A percentile compares a stretch with the other conserved stretches of the same genome.
These are phyloP conservation scores for Micractinium sp. DNA, from an alignment of 139 green algal species.

Conservation along the genomic window DNA sequence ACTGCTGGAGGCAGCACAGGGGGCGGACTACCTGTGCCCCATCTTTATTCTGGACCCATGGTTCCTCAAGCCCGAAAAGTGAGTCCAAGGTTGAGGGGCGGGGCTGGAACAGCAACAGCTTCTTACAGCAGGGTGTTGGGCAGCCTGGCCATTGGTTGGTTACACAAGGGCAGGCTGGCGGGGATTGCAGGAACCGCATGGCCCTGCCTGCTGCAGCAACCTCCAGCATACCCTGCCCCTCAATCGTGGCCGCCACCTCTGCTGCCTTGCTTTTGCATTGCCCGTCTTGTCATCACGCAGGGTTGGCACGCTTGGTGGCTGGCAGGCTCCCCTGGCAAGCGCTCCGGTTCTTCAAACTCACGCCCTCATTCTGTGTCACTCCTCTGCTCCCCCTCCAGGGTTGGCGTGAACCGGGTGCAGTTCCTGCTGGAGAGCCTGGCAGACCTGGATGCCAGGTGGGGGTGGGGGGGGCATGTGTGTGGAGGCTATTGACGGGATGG, in stretches of 20 bases:
- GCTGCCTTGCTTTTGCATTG: too few relatives aligned
- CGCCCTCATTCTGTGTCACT: too few relatives aligned
- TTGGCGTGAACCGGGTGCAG: conserved; percentile 82
- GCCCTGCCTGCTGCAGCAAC: too few relatives aligned
- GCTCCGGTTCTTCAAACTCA: too few relatives aligned
- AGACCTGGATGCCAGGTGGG: conserved; percentile 78
- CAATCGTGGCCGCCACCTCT: too few relatives aligned
- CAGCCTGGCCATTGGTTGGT: neutral
- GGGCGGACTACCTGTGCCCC: conserved; percentile 68
- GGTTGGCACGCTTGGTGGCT: neutral
- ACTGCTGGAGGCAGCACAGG: conserved; percentile 71
- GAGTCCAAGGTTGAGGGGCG: neutral
- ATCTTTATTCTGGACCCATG: conserved; percentile 89
- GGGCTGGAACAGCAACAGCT: neutral
- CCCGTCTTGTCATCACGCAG: too few relatives aligned
- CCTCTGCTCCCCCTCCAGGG: conserved; percentile 37
- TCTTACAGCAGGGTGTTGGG: neutral
- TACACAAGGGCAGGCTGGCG: too few relatives aligned
- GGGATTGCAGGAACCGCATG: too few relatives aligned
- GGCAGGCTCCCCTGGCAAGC: too few relatives aligned
- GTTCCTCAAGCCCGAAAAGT: conserved; percentile 65
- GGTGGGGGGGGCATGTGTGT: neutral
- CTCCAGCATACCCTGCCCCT: too few relatives aligned
- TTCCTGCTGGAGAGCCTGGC: conserved; percentile 88
- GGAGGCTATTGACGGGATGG: too few relatives aligned